phyloP scores from a whole-genome alignment of 306 rosid genomes.

The peach (Prunus persica) region DNA sequence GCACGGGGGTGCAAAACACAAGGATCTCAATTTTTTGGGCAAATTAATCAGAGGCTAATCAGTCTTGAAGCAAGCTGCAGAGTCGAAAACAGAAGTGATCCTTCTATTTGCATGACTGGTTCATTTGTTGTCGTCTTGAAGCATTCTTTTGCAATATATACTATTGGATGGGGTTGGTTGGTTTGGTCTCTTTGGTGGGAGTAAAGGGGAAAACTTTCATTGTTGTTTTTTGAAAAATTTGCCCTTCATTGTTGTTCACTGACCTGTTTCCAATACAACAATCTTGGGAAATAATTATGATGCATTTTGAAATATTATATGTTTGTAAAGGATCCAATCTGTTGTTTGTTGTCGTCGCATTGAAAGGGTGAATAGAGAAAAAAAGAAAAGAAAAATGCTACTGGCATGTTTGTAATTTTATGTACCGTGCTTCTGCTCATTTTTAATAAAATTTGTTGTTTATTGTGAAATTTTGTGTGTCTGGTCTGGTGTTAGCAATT shows the following conservation, averaged over 20 bases:
- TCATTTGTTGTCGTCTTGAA: conserved; percentile 47
- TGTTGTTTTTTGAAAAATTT: conserved; percentile 30
- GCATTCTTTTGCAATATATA: conserved; percentile 50
- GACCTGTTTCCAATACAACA: conserved; percentile 29
- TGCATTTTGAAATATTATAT: conserved; percentile 31
- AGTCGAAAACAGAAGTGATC: conserved; percentile 33
- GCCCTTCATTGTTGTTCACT: conserved; percentile 35
- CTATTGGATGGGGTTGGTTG: conserved; percentile 32
- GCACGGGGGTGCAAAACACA: conserved; percentile 26
- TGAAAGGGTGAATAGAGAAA: conserved; percentile 38
- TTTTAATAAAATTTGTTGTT: conserved; percentile 34
- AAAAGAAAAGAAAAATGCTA: conserved; percentile 7
- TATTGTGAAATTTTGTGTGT: not conserved
- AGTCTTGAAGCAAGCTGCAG: conserved; percentile 16
- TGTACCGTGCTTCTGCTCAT: conserved; percentile 41
- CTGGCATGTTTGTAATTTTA: conserved; percentile 45
- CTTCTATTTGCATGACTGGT: conserved; percentile 44
- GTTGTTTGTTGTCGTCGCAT: conserved; percentile 30
- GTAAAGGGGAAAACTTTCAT: conserved; percentile 15
- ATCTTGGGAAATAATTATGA: conserved; percentile 35
- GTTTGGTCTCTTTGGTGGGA: conserved; percentile 37
- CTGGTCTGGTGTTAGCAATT: too few relatives aligned
- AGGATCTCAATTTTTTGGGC: conserved; percentile 40
- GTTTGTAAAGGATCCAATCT: conserved; percentile 50
- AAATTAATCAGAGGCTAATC: conserved; percentile 26